Evolutionary conservation across 2,329 filamentous ascomycete genomes (phyloP).

Genomic region (Ophiocordyceps unilateralis): DNA sequence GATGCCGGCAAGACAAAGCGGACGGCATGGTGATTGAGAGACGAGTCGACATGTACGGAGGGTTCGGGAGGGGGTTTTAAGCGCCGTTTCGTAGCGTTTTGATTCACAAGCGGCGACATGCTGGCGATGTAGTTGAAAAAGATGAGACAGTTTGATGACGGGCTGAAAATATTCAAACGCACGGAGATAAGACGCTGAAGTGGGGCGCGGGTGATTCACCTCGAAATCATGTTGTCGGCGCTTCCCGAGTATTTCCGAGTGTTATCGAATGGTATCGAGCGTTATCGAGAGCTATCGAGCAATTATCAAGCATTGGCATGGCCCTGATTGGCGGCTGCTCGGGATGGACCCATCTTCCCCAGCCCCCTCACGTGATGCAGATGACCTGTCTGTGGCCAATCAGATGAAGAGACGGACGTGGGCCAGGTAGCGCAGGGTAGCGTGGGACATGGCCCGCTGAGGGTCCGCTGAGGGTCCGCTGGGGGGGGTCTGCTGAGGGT

Average conservation of each 20-base stretch:
- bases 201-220: not conserved
- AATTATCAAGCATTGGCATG: too few relatives aligned
- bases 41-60: constrained; percentile 7
- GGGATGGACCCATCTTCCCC: not conserved
- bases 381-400: not conserved
- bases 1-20: constrained; percentile 12
- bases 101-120: not conserved
- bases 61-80: constrained; percentile 11
- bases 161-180: too few relatives aligned
- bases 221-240: not conserved
- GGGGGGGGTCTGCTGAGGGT: not conserved
- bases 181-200: not conserved
- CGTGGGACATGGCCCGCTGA: not conserved
- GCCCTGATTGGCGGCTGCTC: not conserved
- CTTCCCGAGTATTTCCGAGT: not conserved
- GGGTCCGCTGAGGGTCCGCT: not conserved
- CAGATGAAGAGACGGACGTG: not conserved
- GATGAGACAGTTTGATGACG: not conserved
- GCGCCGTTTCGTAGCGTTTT: constrained; percentile 4
- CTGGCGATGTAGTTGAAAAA: not conserved
- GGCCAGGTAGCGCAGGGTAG: not conserved
- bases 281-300: too few relatives aligned
- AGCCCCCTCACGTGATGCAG: not conserved
- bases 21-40: constrained; percentile 10
- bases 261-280: not conserved